Percentiles rank a stretch among this genome's conserved stretches.
phyloP scores from a whole-genome alignment of 768 basidiomycete genomes.

The Mycena vulgaris region DNA sequence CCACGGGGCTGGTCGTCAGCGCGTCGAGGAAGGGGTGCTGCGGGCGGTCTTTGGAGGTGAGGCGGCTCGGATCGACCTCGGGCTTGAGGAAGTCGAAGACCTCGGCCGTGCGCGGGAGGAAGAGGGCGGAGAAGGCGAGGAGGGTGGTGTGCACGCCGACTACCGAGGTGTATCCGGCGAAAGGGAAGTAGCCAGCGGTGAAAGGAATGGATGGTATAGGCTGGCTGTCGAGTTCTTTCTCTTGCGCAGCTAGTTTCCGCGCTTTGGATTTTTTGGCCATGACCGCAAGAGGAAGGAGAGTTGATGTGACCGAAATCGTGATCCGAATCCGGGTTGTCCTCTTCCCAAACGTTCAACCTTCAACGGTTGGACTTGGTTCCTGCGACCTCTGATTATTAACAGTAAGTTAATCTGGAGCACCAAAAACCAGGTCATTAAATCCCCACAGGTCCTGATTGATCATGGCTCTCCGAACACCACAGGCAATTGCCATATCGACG shows the following conservation, averaged over 20 bases:
- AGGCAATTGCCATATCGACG: too few species aligned
- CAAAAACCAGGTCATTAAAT: too few species aligned
- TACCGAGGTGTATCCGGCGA: constrained; percentile 73
- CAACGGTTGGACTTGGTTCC: too few species aligned
- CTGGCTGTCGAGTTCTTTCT: background rate
- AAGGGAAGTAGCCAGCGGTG: constrained; percentile 55
- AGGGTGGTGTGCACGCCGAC: constrained; percentile 80
- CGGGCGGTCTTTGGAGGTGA: constrained; percentile 70
- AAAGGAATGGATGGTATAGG: background rate
- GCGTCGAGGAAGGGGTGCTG: constrained; percentile 80
- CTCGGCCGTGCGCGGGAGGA: constrained; percentile 75
- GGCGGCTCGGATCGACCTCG: constrained; percentile 47
- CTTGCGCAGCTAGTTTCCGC: constrained; percentile 1
- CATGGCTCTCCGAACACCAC: too few species aligned
- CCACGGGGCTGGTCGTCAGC: constrained; percentile 72
- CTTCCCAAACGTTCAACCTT: too few species aligned
- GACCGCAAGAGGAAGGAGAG: too few species aligned
- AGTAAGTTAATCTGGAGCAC: too few species aligned
- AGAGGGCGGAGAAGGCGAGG: constrained; percentile 75
- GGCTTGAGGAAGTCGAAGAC: constrained; percentile 56
- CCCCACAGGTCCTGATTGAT: too few species aligned
- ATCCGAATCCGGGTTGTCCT: too few species aligned
- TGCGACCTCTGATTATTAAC: too few species aligned
- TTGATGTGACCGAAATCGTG: too few species aligned
- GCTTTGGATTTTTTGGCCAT: constrained; percentile 32